These are phyloP conservation scores for Panaeolus cyanescens DNA, from an alignment of 768 basidiomycete species.

Conservation along the genomic window DNA sequence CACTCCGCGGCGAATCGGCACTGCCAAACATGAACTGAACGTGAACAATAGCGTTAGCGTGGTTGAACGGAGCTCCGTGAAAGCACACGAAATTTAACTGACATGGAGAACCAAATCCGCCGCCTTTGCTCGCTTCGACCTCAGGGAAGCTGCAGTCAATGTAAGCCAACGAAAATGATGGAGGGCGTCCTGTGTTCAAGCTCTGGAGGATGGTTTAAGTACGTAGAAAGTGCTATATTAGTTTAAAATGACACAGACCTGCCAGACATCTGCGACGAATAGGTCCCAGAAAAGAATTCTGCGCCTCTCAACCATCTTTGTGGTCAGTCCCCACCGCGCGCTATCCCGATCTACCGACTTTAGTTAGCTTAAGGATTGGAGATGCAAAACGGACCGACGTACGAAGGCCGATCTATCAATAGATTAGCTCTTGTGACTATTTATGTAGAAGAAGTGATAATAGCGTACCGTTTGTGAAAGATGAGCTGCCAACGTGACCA, in stretches of 20 bases:
- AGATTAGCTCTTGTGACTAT: background rate
- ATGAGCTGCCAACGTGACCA: conserved; percentile 66
- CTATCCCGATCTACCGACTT: conserved; percentile 60
- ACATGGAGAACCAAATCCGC: conserved; percentile 34
- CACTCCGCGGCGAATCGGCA: conserved; percentile 68
- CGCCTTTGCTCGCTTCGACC: conserved; percentile 28
- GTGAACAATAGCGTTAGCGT: background rate
- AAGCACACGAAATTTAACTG: no score
- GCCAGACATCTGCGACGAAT: conserved; percentile 71
- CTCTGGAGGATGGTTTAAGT: conserved; percentile 41
- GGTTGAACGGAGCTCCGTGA: no score
- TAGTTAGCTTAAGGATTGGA: background rate
- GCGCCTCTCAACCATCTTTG: conserved; percentile 64
- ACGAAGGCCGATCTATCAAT: conserved; percentile 65
- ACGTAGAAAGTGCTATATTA: no score
- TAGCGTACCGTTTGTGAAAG: conserved; percentile 61
- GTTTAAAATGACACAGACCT: conserved; percentile 40
- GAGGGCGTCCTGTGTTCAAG: conserved; percentile 70
- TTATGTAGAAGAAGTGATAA: background rate
- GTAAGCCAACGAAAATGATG: conserved; percentile 64
- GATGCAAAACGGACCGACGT: conserved; percentile 25
- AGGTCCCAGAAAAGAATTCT: conserved; percentile 79
- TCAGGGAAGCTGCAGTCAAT: conserved; percentile 68
- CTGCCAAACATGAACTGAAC: conserved; percentile 58
- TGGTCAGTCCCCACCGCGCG: conserved; percentile 60